Base-by-base conservation (phyloP, 106 monocot species). In the Acorus gramineus region DNA sequence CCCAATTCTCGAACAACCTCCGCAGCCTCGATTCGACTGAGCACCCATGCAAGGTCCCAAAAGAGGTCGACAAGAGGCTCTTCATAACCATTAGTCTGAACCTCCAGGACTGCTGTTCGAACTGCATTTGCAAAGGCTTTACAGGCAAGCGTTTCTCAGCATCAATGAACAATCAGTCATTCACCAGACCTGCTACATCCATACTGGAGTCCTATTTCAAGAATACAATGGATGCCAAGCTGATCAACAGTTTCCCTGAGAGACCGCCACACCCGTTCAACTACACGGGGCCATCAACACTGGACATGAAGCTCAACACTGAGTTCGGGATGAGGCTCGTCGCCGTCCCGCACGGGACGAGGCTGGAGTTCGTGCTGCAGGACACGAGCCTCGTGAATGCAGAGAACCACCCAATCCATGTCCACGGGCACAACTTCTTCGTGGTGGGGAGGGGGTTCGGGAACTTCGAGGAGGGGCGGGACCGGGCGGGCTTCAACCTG, bases 111-210 rank as follows among this genome's bases (percentile, higher is more conserved):
- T 72, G 72, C 49, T 8, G 42, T 4, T 44, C 6, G 3, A 28
- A 14, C 66, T 10, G 12, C 51, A 52, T n/a, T 42, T 66, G 66
- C 44, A 11, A 54, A 4, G 66, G 66, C 44, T 7, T 42, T 2
- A 3, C 55, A 10, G 54, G 65, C 74, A 1, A 47, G 50, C 11
- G 11, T 2, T 0, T 83, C 4, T 72, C 78, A 2, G 90, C 73
- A 2, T 74, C 51, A 72, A 90, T 90, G 86, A 90, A 90, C 78
- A 90, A 90, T 65, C 47, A 76, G 0, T 90, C 90, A 1, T 81
- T 90, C 62, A n/a, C 45, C 53, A 71, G 81, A 12, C 90, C 90
- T 0, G 74, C 71, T 7, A 55, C 50, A n/a, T 91, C 90, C 4
- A 45, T 91, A 9, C 59, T 91, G 11, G 84, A 91, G 55, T 86